Percentiles rank a stretch among this genome's conserved stretches.
Evolutionary conservation across 768 basidiomycete species (phyloP).

Genomic region (Pleurotus platypus): DNA sequence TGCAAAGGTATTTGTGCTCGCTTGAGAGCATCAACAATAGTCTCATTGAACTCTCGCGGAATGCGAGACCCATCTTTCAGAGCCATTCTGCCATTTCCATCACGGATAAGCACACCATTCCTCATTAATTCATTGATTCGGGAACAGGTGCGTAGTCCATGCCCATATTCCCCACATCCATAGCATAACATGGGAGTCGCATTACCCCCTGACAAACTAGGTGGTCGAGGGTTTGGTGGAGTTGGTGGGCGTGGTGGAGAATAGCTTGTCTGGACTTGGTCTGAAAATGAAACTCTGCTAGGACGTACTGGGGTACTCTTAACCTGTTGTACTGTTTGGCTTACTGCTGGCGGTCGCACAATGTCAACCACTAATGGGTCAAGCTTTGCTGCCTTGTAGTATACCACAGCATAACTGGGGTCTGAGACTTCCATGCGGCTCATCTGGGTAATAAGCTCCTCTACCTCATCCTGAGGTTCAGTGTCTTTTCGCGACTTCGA

Average conservation of each 20-base stretch:
- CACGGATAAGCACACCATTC: neutral
- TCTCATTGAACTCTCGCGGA: neutral
- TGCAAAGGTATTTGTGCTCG: neutral
- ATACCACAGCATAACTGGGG: neutral
- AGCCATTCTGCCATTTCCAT: neutral
- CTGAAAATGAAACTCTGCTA: neutral
- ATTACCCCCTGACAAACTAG: neutral
- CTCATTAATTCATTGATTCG: neutral
- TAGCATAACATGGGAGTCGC: neutral
- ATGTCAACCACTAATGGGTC: conserved; percentile 3
- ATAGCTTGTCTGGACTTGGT: neutral
- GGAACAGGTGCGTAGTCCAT: neutral
- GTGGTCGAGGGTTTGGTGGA: neutral
- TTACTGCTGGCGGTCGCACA: neutral
- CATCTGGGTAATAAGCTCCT: conserved; percentile 7
- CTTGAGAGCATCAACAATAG: neutral
- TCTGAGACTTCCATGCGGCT: conserved; percentile 4
- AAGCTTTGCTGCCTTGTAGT: conserved; percentile 7
- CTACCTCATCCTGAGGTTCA: conserved; percentile 2
- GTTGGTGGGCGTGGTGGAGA: neutral
- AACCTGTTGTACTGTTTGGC: neutral
- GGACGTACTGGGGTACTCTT: neutral
- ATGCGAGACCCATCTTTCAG: neutral
- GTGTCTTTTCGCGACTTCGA: too few relatives aligned
- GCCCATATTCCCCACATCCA: conserved; percentile 1